Evolutionary conservation across 73 alveolate species (phyloP), one percentile per base, ranked within the genome.

Genomic region (Stentor roeselii): DNA sequence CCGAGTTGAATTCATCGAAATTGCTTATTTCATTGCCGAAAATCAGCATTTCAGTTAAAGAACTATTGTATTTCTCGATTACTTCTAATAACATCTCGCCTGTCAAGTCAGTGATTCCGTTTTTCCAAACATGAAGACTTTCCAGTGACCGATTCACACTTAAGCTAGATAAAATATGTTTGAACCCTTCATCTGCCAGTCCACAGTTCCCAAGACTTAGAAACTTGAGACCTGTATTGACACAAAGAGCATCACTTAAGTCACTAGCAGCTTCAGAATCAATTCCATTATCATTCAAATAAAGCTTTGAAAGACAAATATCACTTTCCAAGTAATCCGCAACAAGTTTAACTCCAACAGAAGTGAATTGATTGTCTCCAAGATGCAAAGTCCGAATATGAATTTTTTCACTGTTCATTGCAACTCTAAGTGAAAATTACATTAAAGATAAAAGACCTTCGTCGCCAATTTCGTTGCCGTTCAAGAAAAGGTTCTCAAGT

Each of bases 311-410:
- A 31, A 76, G 3, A n/a, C 35, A 15, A n/a, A 14, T 76, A 2
- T 76, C 74, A 39, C n/a, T 37, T 41, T 76, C 84, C 6, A 76
- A 27, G 34, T n/a, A 37, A 32, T 76, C 84, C 6, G 75, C 60
- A 32, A 76, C 14, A 34, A 76, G 6, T 41, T 76, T 76, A 6
- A 76, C 27, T 21, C 84, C 84, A n/a, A 15, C 59, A 21, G 60
- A 37, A n/a, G 84, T 76, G 34, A 76, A 76, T n/a, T 76, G 82
- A 2, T 76, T 76, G 34, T 76, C 84, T 27, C 84, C 84, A 36
- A 76, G 39, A 76, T 76, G 84, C 39, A 76, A 76, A 76, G 84
- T 76, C 39, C 39, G 36, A 21, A 76, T 32, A 76, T 37, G 84
- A 21, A 76, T 6, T 76, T 76, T 76, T 14, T 76, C 74, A 35